A percentile compares a stretch with the other conserved stretches of the same genome.
Conservation (phyloP, 2,329 filamentous ascomycete genomes). For the Venturia nashicola region DNA sequence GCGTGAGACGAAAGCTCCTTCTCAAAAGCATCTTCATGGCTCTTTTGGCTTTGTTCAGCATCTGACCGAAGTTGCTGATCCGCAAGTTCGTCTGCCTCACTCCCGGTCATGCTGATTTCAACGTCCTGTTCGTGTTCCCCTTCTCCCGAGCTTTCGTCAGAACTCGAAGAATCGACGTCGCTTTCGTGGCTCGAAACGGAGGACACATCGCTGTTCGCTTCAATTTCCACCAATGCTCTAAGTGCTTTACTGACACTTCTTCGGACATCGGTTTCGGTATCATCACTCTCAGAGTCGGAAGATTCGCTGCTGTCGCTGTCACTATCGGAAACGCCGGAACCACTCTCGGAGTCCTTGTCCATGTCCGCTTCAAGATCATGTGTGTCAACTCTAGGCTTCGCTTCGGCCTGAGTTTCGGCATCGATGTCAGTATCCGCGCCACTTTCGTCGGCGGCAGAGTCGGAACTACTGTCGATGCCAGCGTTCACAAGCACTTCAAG, state of each 20-base stretch:
- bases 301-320: neutral
- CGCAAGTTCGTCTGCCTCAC: neutral
- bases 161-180: neutral
- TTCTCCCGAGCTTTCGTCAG: neutral
- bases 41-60: neutral
- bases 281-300: neutral
- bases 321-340: neutral
- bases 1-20: neutral
- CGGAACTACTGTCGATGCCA: neutral
- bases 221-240: neutral
- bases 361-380: neutral
- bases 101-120: neutral
- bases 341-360: neutral
- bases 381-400: neutral
- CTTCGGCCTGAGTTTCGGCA: neutral
- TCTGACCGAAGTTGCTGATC: neutral
- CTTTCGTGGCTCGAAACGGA: neutral
- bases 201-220: neutral
- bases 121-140: neutral
- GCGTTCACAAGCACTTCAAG: neutral
- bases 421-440: neutral
- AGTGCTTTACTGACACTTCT: neutral
- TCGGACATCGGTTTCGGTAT: neutral
- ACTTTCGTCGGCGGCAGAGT: neutral
- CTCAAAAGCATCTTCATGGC: neutral